Conservation (phyloP, 352 stramenopile genomes). For the Phytophthora cajani region DNA sequence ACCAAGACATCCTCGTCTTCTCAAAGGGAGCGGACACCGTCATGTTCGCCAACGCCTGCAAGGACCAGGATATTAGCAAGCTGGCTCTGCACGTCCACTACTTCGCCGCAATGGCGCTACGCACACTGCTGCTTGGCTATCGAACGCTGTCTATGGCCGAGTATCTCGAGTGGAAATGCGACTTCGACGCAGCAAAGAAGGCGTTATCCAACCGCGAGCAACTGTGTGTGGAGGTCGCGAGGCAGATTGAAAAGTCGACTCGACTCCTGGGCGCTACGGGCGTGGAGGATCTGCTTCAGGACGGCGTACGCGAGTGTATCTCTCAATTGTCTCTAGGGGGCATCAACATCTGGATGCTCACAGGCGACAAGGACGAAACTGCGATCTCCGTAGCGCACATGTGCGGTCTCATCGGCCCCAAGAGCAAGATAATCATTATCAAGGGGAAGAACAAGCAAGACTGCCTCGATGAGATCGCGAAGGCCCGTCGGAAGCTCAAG, state of each 20-base stretch:
- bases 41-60: conserved; percentile 85
- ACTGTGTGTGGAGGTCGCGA: conserved; percentile 71
- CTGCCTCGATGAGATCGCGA: conserved; percentile 83
- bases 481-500: conserved; percentile 76
- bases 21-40: conserved; percentile 91
- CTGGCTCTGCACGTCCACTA: conserved; percentile 85
- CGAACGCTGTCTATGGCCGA: conserved; percentile 66
- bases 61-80: conserved; percentile 78
- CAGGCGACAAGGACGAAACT: conserved; percentile 99
- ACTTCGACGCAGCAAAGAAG: conserved; percentile 76
- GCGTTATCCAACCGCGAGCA: conserved; percentile 69
- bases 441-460: conserved; percentile 83
- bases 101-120: conserved; percentile 88
- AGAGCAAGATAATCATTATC: conserved; percentile 85
- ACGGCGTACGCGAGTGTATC: conserved; percentile 97
- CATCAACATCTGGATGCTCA: conserved; percentile 99
- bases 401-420: conserved; percentile 90
- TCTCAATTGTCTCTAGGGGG: conserved; percentile 94
- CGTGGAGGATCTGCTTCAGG: conserved; percentile 98
- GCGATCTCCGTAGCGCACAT: conserved; percentile 98
- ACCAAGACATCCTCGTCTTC: conserved; percentile 79
- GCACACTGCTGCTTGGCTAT: conserved; percentile 86
- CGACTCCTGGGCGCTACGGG: conserved; percentile 95
- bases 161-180: conserved; percentile 74
- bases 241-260: conserved; percentile 81